Evolutionary conservation across 352 stramenopile genomes (phyloP).

Genomic region (Globisporangium emineosum): DNA sequence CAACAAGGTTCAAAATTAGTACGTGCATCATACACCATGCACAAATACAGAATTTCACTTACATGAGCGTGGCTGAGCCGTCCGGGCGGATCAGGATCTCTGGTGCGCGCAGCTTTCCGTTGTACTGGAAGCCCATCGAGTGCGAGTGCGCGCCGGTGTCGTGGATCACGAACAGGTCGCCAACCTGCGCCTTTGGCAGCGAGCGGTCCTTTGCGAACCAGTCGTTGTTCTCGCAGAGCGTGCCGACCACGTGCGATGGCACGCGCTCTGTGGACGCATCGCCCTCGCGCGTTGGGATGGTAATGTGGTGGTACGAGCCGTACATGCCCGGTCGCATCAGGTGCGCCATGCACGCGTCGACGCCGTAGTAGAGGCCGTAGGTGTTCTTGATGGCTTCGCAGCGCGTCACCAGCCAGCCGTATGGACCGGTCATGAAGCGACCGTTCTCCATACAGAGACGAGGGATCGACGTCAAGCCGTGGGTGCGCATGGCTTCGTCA

Average conservation of each 20-base stretch:
- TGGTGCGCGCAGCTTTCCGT: constrained; percentile 87
- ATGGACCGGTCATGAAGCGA: constrained; percentile 86
- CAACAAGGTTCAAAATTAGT: constrained; percentile 5
- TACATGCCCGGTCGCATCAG: constrained; percentile 91
- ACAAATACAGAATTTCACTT: constrained; percentile 22
- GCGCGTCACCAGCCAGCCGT: constrained; percentile 80
- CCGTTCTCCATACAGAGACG: constrained; percentile 89
- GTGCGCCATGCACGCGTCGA: constrained; percentile 89
- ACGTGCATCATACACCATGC: too few relatives aligned
- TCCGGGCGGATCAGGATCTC: constrained; percentile 74
- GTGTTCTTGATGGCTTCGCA: constrained; percentile 86
- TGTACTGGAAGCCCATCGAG: constrained; percentile 93
- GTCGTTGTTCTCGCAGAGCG: constrained; percentile 91
- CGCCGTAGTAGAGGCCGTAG: constrained; percentile 84
- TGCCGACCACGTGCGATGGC: constrained; percentile 76
- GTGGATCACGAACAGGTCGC: constrained; percentile 89
- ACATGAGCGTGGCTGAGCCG: constrained; percentile 68
- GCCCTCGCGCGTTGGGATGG: constrained; percentile 55
- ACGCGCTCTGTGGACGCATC: constrained; percentile 24
- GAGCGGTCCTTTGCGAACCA: constrained; percentile 88
- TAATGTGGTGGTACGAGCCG: constrained; percentile 88
- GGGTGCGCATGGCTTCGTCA: constrained; percentile 65
- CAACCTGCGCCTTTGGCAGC: constrained; percentile 66
- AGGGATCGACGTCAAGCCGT: constrained; percentile 58
- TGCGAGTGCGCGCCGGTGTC: constrained; percentile 89